These are phyloP conservation scores for Cutaneotrichosporon cyanovorans DNA, from an alignment of 1,284 basidiomycete species.

Conservation along the genomic window DNA sequence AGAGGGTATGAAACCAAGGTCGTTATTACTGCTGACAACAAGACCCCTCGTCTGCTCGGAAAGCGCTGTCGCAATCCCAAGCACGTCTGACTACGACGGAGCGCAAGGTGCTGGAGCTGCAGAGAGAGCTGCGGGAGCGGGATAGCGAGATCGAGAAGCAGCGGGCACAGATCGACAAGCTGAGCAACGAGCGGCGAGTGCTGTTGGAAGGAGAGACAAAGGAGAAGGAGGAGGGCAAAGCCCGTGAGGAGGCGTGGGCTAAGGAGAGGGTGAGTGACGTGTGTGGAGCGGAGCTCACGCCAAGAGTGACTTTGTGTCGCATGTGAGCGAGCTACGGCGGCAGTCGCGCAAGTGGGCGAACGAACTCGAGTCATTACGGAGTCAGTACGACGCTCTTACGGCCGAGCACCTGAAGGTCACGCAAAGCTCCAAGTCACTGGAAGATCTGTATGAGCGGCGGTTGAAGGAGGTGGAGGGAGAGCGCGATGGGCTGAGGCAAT, in stretches of 20 bases:
- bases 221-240: conserved; percentile 20
- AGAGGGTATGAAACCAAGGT: conserved; percentile 5
- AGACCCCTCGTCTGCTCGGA: conserved; percentile 17
- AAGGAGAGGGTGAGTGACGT: conserved; percentile 27
- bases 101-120: conserved; percentile 17
- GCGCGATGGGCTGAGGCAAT: conserved; percentile 22
- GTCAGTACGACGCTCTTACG: background rate
- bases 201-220: conserved; percentile 24
- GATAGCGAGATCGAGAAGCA: conserved; percentile 23
- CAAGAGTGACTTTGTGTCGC: background rate
- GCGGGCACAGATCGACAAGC: conserved; percentile 20
- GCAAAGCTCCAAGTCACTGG: background rate
- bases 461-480: conserved; percentile 30
- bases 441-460: conserved; percentile 20
- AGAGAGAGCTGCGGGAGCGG: conserved; percentile 15
- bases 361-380: background rate
- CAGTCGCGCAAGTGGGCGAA: background rate
- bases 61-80: conserved; percentile 15
- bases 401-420: background rate
- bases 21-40: background rate
- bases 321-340: background rate
- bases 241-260: conserved; percentile 23
- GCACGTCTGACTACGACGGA: conserved; percentile 18
- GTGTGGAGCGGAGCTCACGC: background rate
- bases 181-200: conserved; percentile 24